phyloP scores from a whole-genome alignment of 2,329 filamentous ascomycete genomes.

The Nothophoma quercina region DNA sequence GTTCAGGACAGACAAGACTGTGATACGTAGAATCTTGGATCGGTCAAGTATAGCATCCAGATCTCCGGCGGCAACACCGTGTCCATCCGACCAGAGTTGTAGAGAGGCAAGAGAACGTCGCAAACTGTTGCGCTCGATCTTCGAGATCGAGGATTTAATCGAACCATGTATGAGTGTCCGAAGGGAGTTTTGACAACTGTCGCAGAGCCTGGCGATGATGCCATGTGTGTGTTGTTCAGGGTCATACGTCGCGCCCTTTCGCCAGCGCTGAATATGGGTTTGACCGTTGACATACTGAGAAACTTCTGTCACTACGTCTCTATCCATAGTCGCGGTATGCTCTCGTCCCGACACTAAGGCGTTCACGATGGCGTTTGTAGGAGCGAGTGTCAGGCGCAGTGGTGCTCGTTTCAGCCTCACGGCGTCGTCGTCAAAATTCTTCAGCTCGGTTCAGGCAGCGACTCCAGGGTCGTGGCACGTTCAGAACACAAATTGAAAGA shows the following conservation, averaged over 20 bases:
- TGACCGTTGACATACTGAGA: not conserved
- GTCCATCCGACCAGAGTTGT: conserved; percentile 28
- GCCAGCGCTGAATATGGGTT: conserved; percentile 9
- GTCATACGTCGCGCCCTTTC: not conserved
- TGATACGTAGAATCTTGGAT: conserved; percentile 22
- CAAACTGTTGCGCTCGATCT: conserved; percentile 12
- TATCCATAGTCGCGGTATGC: no score
- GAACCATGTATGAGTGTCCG: not conserved
- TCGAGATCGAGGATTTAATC: not conserved
- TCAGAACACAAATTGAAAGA: no score
- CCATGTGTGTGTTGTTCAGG: conserved; percentile 8
- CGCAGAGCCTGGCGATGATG: conserved; percentile 13
- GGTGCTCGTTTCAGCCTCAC: no score
- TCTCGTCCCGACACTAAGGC: no score
- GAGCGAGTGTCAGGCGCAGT: no score
- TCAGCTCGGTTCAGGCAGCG: no score
- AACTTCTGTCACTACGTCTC: no score
- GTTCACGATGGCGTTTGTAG: no score
- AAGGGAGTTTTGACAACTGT: conserved; percentile 13
- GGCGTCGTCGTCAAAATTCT: no score
- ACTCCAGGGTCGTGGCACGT: no score
- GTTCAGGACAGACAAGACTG: conserved; percentile 21
- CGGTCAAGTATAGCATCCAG: conserved; percentile 26
- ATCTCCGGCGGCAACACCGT: conserved; percentile 17
- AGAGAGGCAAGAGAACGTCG: conserved; percentile 19